Percentiles rank a stretch among this genome's conserved stretches.
These are phyloP conservation scores for Diaporthe amygdali DNA, from an alignment of 2,329 filamentous ascomycete genomes.

Conservation along the genomic window DNA sequence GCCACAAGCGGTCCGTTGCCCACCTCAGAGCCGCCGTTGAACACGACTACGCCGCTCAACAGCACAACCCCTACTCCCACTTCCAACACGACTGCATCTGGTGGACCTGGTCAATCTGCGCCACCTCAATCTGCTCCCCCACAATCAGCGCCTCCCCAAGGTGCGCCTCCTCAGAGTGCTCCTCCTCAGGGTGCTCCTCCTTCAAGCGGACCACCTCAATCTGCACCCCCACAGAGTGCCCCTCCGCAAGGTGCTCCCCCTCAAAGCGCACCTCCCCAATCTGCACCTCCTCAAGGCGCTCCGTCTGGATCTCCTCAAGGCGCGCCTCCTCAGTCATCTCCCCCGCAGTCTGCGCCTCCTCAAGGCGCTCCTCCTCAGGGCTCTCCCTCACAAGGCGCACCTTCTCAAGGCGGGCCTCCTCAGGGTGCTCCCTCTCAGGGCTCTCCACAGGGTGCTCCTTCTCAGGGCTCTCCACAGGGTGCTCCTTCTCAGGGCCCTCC, in stretches of 20 bases:
- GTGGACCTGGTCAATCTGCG: neutral
- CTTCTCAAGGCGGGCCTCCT: neutral
- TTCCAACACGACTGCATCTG: neutral
- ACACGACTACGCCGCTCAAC: conserved; percentile 17
- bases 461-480: neutral
- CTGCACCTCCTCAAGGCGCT: neutral
- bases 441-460: neutral
- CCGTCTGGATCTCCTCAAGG: neutral
- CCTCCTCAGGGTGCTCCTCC: neutral
- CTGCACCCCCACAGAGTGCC: neutral
- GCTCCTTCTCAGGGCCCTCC: neutral
- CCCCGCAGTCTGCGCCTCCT: neutral
- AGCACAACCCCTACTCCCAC: conserved; percentile 15
- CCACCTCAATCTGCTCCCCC: neutral
- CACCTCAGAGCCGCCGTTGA: conserved; percentile 1
- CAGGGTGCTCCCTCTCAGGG: neutral
- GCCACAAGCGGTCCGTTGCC: neutral
- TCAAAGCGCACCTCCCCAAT: neutral
- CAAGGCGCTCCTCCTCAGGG: neutral
- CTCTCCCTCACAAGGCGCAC: neutral
- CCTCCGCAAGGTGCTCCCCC: neutral
- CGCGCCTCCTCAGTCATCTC: neutral
- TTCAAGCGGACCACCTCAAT: neutral
- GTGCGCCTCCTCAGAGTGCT: neutral
- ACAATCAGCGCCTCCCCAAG: neutral